phyloP scores from a whole-genome alignment of 176 grass and related monocot species.

The Thinopyrum elongatum region DNA sequence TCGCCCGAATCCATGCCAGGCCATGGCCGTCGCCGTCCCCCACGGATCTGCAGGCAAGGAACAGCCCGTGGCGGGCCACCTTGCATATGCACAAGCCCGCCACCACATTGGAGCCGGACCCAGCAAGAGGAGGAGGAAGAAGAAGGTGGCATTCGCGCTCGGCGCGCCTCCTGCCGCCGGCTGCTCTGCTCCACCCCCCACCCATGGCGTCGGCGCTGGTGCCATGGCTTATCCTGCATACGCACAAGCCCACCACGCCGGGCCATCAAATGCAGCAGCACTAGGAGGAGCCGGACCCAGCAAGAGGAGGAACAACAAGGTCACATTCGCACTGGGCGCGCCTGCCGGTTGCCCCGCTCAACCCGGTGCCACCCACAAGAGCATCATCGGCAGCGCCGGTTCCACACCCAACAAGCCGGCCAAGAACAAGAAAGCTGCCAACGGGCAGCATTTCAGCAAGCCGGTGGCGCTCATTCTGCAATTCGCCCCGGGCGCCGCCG shows the following conservation, averaged over 20 bases:
- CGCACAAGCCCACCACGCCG: not conserved
- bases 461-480: slow-evolving; percentile 46
- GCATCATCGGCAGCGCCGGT: not conserved
- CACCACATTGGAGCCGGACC: not conserved
- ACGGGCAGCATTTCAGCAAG: slow-evolving; percentile 6
- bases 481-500: slow-evolving; percentile 6
- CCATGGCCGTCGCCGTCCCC: not conserved
- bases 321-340: not conserved
- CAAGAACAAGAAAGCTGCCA: slow-evolving; percentile 24
- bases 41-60: slow-evolving; percentile 1
- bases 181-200: not conserved
- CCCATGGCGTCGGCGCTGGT: no score
- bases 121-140: not conserved
- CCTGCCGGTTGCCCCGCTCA: not conserved
- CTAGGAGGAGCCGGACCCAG: not conserved
- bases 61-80: not conserved
- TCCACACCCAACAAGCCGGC: not conserved
- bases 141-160: not conserved
- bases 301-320: not conserved
- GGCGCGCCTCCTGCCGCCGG: not conserved
- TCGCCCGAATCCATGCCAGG: not conserved
- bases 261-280: not conserved
- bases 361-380: not conserved
- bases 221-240: not conserved
- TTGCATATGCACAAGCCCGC: not conserved